Percentiles rank a stretch among this genome's conserved stretches.
Conservation (phyloP, 1,284 basidiomycete species). For the Ustilago lituana region DNA sequence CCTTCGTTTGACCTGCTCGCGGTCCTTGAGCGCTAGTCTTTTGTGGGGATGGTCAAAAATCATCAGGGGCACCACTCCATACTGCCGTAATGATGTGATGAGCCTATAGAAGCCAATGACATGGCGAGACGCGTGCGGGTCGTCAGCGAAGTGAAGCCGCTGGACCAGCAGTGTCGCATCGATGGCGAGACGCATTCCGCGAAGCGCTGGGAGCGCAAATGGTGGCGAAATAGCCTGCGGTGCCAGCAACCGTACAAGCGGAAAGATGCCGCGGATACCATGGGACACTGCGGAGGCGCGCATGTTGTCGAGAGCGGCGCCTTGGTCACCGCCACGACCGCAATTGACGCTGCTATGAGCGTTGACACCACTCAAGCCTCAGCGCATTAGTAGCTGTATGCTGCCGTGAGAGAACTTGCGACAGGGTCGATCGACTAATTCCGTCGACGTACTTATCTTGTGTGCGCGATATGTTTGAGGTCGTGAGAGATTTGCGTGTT, state of each 20-base stretch:
- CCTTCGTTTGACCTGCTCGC: slow-evolving; percentile 50
- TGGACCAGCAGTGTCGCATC: slow-evolving; percentile 56
- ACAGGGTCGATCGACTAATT: no score
- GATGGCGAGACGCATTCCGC: slow-evolving; percentile 47
- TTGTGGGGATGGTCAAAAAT: slow-evolving; percentile 59
- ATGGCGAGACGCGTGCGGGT: slow-evolving; percentile 51
- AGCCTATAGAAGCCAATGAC: slow-evolving; percentile 58
- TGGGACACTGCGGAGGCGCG: slow-evolving; percentile 9
- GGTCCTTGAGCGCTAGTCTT: slow-evolving; percentile 45
- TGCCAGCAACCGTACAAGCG: slow-evolving; percentile 29
- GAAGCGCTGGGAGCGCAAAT: slow-evolving; percentile 31
- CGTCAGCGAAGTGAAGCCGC: slow-evolving; percentile 52
- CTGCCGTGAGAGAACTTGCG: no score
- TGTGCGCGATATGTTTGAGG: no score
- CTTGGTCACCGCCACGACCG: no score
- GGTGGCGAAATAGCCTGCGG: slow-evolving; percentile 36
- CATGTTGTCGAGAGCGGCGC: slow-evolving; percentile 14
- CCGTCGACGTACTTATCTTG: no score
- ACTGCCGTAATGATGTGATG: slow-evolving; percentile 41
- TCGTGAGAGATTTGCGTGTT: no score
- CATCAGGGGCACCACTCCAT: slow-evolving; percentile 52
- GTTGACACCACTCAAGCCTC: neutral
- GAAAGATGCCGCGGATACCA: slow-evolving; percentile 57
- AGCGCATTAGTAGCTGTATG: no score
- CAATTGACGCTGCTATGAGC: neutral